These are phyloP conservation scores for Candida montana DNA, from an alignment of 805 yeast genomes.

Conservation along the genomic window DNA sequence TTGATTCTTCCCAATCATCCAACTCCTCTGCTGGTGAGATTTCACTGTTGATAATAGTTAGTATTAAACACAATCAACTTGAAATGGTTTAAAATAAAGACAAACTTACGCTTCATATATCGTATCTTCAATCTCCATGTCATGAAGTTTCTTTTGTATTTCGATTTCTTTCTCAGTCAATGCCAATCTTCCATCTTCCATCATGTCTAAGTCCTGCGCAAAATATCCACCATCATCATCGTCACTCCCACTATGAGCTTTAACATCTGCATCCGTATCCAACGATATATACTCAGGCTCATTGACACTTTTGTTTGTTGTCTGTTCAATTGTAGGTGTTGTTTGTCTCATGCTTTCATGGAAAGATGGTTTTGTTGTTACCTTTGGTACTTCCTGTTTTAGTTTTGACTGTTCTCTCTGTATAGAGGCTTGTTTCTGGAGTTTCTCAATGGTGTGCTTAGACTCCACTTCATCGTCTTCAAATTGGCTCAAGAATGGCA, in stretches of 20 bases:
- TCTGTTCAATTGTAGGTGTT: not conserved
- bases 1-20: conserved; percentile 17
- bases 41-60: conserved; percentile 11
- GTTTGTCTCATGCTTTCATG: too few relatives aligned
- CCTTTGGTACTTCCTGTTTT: not conserved
- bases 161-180: conserved; percentile 24
- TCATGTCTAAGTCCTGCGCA: conserved; percentile 9
- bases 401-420: not conserved
- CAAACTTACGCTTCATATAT: conserved; percentile 25
- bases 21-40: conserved; percentile 20
- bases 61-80: conserved; percentile 9
- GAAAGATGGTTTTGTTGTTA: not conserved
- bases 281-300: conserved; percentile 2
- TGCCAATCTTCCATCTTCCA: conserved; percentile 23
- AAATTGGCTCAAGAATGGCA: conserved; percentile 8
- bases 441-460: not conserved
- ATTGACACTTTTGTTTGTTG: too few relatives aligned
- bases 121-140: conserved; percentile 31
- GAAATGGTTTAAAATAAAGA: not conserved
- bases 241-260: conserved; percentile 18
- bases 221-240: conserved; percentile 10
- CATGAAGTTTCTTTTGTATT: conserved; percentile 22
- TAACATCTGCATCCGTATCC: conserved; percentile 7
- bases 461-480: conserved; percentile 2
- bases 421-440: not conserved